Conservation (phyloP, 176 grass and related monocot species). For the Lolium multiflorum region DNA sequence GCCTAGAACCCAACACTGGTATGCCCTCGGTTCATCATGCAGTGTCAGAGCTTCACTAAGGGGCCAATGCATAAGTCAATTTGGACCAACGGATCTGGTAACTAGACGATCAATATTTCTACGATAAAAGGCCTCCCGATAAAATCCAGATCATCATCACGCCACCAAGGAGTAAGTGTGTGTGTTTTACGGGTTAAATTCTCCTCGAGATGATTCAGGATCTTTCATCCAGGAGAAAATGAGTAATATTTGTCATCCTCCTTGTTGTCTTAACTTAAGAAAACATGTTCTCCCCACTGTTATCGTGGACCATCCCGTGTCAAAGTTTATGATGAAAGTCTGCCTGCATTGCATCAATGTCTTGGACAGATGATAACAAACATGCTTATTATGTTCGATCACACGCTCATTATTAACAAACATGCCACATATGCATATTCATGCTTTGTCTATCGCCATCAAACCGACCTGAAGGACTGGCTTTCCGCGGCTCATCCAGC, state of each 20-base stretch:
- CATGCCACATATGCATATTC: slow-evolving; percentile 17
- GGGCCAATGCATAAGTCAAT: too few species aligned
- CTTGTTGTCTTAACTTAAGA: slow-evolving; percentile 14
- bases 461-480: neutral
- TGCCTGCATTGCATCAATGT: slow-evolving; percentile 10
- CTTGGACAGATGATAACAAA: slow-evolving; percentile 14
- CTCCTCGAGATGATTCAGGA: slow-evolving; percentile 80
- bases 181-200: neutral
- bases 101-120: too few species aligned
- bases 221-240: slow-evolving; percentile 78
- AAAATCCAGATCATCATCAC: too few species aligned
- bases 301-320: slow-evolving; percentile 9
- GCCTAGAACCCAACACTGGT: too few species aligned
- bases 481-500: neutral
- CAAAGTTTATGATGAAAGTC: neutral
- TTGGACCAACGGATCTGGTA: too few species aligned
- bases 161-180: too few species aligned
- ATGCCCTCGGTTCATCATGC: too few species aligned
- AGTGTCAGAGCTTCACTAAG: too few species aligned
- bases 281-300: slow-evolving; percentile 26
- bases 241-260: slow-evolving; percentile 26
- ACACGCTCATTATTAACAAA: slow-evolving; percentile 37
- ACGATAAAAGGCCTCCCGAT: too few species aligned
- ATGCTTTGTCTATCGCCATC: slow-evolving; percentile 19
- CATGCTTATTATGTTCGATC: slow-evolving; percentile 28